A percentile compares a stretch with the other conserved stretches of the same genome.
phyloP scores from a whole-genome alignment of 352 stramenopile species.

The Pythium graminicola region DNA sequence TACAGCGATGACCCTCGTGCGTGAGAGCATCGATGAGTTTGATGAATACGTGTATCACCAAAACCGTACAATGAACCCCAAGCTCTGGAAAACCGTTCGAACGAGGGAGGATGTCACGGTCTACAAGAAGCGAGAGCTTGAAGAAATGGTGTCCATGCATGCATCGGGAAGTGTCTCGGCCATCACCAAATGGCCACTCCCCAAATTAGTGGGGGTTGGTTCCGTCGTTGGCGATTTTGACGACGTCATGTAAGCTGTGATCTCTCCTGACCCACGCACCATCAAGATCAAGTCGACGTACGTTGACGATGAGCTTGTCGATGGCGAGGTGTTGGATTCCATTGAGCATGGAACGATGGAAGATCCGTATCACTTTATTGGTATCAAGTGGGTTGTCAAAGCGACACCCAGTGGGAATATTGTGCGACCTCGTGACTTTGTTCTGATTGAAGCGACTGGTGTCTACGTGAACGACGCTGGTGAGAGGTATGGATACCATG shows the following conservation, averaged over 20 bases:
- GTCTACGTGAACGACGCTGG: constrained; percentile 27
- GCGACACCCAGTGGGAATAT: constrained; percentile 7
- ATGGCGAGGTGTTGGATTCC: constrained; percentile 30
- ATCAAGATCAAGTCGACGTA: constrained; percentile 49
- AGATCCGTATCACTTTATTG: constrained; percentile 19
- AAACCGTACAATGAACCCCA: constrained; percentile 31
- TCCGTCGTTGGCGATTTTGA: constrained; percentile 18
- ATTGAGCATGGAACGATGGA: constrained; percentile 31
- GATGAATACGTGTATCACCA: constrained; percentile 25
- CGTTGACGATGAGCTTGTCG: constrained; percentile 41
- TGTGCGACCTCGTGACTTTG: constrained; percentile 31
- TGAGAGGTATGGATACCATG: constrained; percentile 32
- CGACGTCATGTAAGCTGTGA: constrained; percentile 34
- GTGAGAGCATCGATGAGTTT: constrained; percentile 34
- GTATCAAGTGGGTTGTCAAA: constrained; percentile 27
- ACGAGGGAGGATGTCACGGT: constrained; percentile 26
- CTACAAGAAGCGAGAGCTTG: constrained; percentile 28
- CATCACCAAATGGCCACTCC: constrained; percentile 3
- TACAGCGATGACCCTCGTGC: constrained; percentile 31
- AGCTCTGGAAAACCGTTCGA: constrained; percentile 38
- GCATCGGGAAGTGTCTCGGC: constrained; percentile 22
- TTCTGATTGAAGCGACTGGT: constrained; percentile 40
- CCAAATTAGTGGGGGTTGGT: constrained; percentile 19
- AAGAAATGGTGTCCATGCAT: background rate
- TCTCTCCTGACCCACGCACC: constrained; percentile 33